Base-by-base conservation (phyloP, 2,329 filamentous ascomycete species). In the Dothidotthia symphoricarpi region DNA sequence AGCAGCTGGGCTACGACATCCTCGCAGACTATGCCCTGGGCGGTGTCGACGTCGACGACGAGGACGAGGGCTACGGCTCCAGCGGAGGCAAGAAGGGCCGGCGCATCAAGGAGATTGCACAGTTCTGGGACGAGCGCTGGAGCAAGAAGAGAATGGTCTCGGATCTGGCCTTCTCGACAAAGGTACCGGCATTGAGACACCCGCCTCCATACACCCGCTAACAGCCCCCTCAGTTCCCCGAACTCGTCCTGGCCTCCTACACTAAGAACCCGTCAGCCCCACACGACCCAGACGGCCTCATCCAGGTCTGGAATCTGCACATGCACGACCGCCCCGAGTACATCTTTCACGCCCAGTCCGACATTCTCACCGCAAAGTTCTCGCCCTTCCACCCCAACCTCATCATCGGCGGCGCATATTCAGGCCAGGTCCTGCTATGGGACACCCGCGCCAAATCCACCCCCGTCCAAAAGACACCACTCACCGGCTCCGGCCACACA, bases 341-440 rank as follows among this genome's bases (percentile, higher is more conserved):
- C 68, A 84, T 95, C 41, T 96, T 98, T 66, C 90, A 95, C 57
- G 90, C 91, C 8, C 91, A 94, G 45, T 96, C 90, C 29, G 93
- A 98, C 68, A 88, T 98, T 36, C 77, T 98, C 11, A 87, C 90
- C 0, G 93, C 93, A 49, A 94, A 93, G 53, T 98, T 98, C 70
- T 97, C 93, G n/a, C 93, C 93, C 0, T 96, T 96, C 63, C 93
- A 98, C 65, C 91, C 91, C 4, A 96, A 95, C 54, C 77, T 98
- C 36, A 94, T 98, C 57, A 82, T 98, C 45, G 93, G 93, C 45
- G 94, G 94, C 32, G 90, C 91, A 24, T 98, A 98, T 70, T 95
- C 88, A 43, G 93, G 93, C 6, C 94, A 98, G 69, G 88, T 98
- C 12, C 79, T 97, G 31, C 78, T 98, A 13, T 98, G 93, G 93